Evolutionary conservation across 2,329 filamentous ascomycete species (phyloP).

Genomic region (Neonectria punicea): DNA sequence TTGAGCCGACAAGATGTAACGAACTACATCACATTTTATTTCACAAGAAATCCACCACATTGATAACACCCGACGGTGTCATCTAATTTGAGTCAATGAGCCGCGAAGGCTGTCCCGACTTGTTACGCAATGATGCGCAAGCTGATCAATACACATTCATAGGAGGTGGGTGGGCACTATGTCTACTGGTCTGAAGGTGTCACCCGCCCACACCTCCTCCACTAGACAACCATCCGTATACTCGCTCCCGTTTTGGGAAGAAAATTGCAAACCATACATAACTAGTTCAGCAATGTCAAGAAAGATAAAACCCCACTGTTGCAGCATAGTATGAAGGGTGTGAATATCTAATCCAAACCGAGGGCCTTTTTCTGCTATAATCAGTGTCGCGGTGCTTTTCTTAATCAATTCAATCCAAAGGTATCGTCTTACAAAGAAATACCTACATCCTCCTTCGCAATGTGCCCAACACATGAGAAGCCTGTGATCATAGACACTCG

Average conservation of each 20-base stretch:
- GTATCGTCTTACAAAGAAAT: background rate
- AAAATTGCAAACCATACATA: background rate
- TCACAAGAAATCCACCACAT: background rate
- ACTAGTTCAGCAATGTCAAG: background rate
- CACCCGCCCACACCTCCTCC: background rate
- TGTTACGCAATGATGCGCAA: background rate
- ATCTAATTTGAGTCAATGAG: background rate
- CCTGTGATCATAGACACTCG: slow-evolving; percentile 26
- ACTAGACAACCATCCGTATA: background rate
- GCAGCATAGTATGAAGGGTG: background rate
- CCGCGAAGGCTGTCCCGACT: too few species aligned
- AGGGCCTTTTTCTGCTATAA: background rate
- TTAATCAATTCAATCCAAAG: background rate
- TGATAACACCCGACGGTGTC: background rate
- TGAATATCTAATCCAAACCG: background rate
- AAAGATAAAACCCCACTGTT: background rate
- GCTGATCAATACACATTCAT: too few species aligned
- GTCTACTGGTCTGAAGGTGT: background rate
- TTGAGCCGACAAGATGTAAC: too few species aligned
- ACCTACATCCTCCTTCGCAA: background rate
- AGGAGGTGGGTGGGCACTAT: background rate
- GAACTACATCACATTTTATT: background rate
- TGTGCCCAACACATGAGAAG: background rate
- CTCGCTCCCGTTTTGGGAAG: background rate
- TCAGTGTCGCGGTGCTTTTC: background rate